Percentiles rank a stretch among this genome's conserved stretches.
phyloP scores from a whole-genome alignment of 352 stramenopile genomes.

The Pythium phragmiticola region DNA sequence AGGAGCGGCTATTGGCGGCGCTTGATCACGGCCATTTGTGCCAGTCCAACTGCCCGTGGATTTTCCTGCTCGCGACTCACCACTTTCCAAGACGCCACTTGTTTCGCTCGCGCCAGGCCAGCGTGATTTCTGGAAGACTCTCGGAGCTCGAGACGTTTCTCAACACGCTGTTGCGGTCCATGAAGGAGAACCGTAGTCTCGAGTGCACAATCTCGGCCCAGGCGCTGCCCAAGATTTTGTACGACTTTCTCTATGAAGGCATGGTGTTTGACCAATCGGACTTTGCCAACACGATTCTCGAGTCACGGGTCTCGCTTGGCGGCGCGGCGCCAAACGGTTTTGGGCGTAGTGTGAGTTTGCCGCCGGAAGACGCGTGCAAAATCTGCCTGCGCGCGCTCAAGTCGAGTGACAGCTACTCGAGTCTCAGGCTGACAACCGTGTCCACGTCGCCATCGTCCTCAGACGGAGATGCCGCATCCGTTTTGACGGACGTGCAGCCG shows the following conservation, averaged over 20 bases:
- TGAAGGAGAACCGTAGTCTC: slow-evolving; percentile 59
- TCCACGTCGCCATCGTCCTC: slow-evolving; percentile 21
- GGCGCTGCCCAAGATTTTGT: slow-evolving; percentile 62
- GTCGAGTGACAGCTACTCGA: slow-evolving; percentile 28
- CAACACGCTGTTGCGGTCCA: slow-evolving; percentile 55
- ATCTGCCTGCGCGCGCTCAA: slow-evolving; percentile 47
- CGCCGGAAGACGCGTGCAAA: slow-evolving; percentile 46
- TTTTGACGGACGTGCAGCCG: slow-evolving; percentile 28
- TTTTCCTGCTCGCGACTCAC: slow-evolving; percentile 79
- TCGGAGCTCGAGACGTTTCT: slow-evolving; percentile 68
- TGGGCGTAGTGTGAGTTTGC: slow-evolving; percentile 5
- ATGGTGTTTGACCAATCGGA: slow-evolving; percentile 80
- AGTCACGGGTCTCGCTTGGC: slow-evolving; percentile 53
- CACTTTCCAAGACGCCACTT: slow-evolving; percentile 78
- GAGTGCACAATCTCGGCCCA: slow-evolving; percentile 61
- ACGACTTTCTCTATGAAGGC: slow-evolving; percentile 79
- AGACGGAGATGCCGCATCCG: slow-evolving; percentile 33
- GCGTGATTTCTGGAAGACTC: slow-evolving; percentile 59
- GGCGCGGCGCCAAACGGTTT: neutral
- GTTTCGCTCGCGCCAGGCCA: slow-evolving; percentile 66
- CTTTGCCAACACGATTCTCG: slow-evolving; percentile 51
- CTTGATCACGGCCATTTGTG: slow-evolving; percentile 83
- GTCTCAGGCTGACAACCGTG: slow-evolving; percentile 26
- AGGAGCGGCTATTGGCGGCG: slow-evolving; percentile 51
- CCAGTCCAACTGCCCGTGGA: slow-evolving; percentile 75